phyloP scores from a whole-genome alignment of 2,329 filamentous ascomycete genomes.

The Alternaria sp. region DNA sequence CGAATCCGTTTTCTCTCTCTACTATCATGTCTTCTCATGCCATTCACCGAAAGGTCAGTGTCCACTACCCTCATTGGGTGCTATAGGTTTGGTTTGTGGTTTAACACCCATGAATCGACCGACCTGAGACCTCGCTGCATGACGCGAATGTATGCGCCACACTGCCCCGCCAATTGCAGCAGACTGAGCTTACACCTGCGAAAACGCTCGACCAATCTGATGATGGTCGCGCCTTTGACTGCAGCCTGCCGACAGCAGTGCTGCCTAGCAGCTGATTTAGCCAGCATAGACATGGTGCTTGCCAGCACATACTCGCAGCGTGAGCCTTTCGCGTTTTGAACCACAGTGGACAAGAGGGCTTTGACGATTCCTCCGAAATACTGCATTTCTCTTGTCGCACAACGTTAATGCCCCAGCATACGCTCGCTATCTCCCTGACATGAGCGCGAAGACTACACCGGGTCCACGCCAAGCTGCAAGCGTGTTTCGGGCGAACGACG shows the following conservation, averaged over 20 bases:
- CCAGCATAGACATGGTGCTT: neutral
- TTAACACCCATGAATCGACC: neutral
- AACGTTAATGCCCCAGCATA: neutral
- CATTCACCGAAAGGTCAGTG: no score
- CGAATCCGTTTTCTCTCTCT: neutral
- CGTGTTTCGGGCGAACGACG: neutral
- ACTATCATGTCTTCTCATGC: no score
- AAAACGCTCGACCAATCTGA: neutral
- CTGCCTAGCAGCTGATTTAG: constrained; percentile 1
- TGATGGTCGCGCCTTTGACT: neutral
- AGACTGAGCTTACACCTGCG: neutral
- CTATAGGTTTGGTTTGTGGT: no score
- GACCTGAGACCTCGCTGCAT: neutral
- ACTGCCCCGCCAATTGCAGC: neutral
- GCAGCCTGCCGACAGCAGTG: neutral
- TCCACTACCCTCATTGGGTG: no score
- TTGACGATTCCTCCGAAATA: neutral
- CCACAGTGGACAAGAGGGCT: neutral
- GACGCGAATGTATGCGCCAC: neutral
- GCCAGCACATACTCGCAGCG: neutral
- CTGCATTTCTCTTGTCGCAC: no score
- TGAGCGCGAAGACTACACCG: neutral
- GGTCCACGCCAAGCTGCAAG: neutral
- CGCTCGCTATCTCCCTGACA: neutral
- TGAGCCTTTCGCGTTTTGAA: neutral